Conservation (phyloP, 371 early-diverging fungal species). For the Nematocida sp. region DNA sequence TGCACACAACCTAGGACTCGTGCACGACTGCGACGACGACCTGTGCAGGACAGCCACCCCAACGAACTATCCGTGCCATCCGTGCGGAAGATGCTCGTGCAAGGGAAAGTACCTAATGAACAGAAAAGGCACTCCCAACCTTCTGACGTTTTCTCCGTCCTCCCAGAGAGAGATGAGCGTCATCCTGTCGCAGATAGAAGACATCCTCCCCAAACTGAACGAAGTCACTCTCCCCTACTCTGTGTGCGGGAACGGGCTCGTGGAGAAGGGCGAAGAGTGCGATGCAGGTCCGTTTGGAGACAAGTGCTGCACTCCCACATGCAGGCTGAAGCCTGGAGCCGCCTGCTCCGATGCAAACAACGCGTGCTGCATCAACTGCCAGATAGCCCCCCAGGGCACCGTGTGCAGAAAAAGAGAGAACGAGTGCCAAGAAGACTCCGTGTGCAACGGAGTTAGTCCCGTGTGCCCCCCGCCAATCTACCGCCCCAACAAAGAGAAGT, state of each 20-base stretch:
- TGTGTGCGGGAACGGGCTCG: conserved; percentile 44
- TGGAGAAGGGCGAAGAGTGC: conserved; percentile 44
- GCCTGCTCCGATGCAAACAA: conserved; percentile 41
- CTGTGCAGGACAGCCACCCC: conserved; percentile 14
- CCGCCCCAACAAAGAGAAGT: conserved; percentile 8
- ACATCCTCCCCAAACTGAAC: conserved; percentile 16
- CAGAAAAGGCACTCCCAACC: conserved; percentile 3
- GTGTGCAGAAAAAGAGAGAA: conserved; percentile 16
- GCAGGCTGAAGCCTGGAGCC: conserved; percentile 38
- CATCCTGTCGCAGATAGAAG: conserved; percentile 16
- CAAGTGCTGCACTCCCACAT: conserved; percentile 41
- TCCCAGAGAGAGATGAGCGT: conserved; percentile 33
- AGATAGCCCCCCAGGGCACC: conserved; percentile 17
- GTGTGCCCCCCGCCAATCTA: conserved; percentile 7
- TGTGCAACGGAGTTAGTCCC: conserved; percentile 26
- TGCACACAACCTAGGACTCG: conserved; percentile 39
- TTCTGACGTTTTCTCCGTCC: conserved; percentile 36
- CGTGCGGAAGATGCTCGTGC: conserved; percentile 44
- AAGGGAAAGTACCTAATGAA: conserved; percentile 46
- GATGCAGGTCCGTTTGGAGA: conserved; percentile 52
- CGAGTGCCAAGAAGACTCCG: conserved; percentile 34
- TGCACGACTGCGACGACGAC: conserved; percentile 47
- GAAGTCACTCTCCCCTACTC: conserved; percentile 32
- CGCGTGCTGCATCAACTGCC: conserved; percentile 40
- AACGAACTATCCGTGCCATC: conserved; percentile 40